Evolutionary conservation across 257 asterid genomes (phyloP).

Genomic region (Primulina tabacum): DNA sequence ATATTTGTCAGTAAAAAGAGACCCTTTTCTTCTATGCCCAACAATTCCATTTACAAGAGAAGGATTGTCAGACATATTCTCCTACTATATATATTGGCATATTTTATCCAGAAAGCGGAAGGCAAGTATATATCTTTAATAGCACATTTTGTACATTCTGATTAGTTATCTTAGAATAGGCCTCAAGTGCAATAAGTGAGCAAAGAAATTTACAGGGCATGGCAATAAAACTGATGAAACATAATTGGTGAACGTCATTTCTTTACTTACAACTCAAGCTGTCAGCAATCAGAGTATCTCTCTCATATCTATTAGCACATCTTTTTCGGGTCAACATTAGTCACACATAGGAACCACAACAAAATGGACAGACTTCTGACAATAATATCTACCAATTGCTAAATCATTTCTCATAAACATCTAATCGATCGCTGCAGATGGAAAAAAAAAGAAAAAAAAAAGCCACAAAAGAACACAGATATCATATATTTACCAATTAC

Average conservation of each 20-base stretch:
- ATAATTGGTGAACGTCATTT: slow-evolving; percentile 18
- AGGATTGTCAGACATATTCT: too few relatives aligned
- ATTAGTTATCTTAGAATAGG: too few relatives aligned
- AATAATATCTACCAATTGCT: slow-evolving; percentile 34
- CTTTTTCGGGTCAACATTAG: slow-evolving; percentile 36
- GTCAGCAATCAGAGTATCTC: slow-evolving; percentile 42
- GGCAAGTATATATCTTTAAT: too few relatives aligned
- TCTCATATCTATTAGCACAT: slow-evolving; percentile 41
- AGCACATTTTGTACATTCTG: too few relatives aligned
- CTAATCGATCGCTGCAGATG: slow-evolving; percentile 33
- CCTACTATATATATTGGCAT: too few relatives aligned
- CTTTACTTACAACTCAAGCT: slow-evolving; percentile 50
- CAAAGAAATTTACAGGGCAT: slow-evolving; percentile 1
- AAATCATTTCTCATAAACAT: slow-evolving; percentile 41
- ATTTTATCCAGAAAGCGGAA: too few relatives aligned
- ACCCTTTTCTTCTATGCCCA: too few relatives aligned
- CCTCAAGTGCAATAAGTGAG: too few relatives aligned
- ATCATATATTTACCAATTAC: slow-evolving; percentile 41
- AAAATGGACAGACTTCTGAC: slow-evolving; percentile 36
- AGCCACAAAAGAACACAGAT: slow-evolving; percentile 39
- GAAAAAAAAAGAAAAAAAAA: slow-evolving; percentile 41
- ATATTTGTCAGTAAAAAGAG: too few relatives aligned
- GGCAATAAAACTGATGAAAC: slow-evolving; percentile 2
- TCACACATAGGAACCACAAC: slow-evolving; percentile 29
- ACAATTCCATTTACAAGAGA: too few relatives aligned